A percentile compares a stretch with the other conserved stretches of the same genome.
Conservation (phyloP, 2,329 filamentous ascomycete species). For the Ophiostoma sp. region DNA sequence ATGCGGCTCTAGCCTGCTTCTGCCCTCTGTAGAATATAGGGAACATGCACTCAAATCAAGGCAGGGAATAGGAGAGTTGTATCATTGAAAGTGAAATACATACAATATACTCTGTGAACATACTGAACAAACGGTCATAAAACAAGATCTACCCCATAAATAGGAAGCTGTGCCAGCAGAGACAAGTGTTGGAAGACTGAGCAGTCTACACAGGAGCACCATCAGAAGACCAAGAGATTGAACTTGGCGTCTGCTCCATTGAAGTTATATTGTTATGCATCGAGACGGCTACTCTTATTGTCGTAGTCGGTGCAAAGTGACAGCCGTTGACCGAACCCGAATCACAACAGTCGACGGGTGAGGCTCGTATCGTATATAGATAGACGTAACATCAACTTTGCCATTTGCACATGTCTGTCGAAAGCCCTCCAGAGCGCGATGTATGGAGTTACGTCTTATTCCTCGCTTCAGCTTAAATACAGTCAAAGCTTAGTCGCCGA, state of each 20-base stretch:
- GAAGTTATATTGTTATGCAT: not conserved
- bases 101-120: not conserved
- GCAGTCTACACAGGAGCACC: not conserved
- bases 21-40: not conserved
- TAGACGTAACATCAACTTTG: not conserved
- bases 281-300: not conserved
- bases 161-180: not conserved
- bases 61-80: not conserved
- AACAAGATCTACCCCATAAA: not conserved
- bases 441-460: not conserved
- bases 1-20: not conserved
- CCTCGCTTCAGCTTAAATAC: not conserved
- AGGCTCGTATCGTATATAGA: not conserved
- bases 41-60: not conserved
- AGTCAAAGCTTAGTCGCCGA: not conserved
- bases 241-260: not conserved
- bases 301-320: not conserved
- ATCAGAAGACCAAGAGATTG: conserved; percentile 2
- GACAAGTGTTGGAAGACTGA: not conserved
- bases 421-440: not conserved
- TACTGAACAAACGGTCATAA: not conserved
- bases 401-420: not conserved
- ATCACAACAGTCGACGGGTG: not conserved
- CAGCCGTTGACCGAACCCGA: not conserved
- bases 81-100: not conserved